A percentile compares a stretch with the other conserved stretches of the same genome.
phyloP scores from a whole-genome alignment of 1,284 basidiomycete species.

The Trichosporon asahii region DNA sequence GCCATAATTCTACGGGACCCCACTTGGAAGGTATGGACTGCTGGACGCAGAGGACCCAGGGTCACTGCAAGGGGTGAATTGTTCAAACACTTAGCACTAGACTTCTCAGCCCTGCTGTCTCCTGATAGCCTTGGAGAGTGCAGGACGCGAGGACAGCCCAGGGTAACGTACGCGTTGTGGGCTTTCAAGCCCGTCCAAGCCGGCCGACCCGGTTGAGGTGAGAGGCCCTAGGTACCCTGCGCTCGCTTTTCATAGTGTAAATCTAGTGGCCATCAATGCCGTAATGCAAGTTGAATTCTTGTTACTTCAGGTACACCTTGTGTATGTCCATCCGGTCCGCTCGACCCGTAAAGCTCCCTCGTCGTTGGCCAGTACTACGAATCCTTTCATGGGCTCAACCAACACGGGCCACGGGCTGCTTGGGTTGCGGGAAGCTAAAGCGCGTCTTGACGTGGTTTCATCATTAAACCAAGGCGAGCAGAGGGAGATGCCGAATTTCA shows the following conservation, averaged over 20 bases:
- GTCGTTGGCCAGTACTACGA: not conserved
- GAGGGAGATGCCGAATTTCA: not conserved
- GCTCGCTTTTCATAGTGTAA: not conserved
- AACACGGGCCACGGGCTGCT: slow-evolving; percentile 3
- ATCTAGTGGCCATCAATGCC: not conserved
- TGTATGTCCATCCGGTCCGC: not conserved
- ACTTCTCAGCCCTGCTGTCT: too few species aligned
- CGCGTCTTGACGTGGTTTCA: slow-evolving; percentile 2
- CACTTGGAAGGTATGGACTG: slow-evolving; percentile 1
- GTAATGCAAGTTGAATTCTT: slow-evolving; percentile 3
- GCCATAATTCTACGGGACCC: not conserved
- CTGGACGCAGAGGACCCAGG: not conserved
- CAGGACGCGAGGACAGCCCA: not conserved
- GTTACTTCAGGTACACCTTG: not conserved
- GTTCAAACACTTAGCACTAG: not conserved
- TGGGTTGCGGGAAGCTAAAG: slow-evolving; percentile 4
- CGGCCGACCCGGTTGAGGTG: not conserved
- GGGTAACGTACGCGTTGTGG: not conserved
- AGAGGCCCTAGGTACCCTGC: not conserved
- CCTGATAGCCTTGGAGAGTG: not conserved
- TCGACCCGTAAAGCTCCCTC: not conserved
- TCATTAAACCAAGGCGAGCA: not conserved
- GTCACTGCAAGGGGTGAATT: not conserved
- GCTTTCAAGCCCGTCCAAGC: not conserved
- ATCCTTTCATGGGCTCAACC: not conserved